These are phyloP conservation scores for Hanseniaspora uvarum DNA, from an alignment of 1,139 yeast genomes.

Conservation along the genomic window DNA sequence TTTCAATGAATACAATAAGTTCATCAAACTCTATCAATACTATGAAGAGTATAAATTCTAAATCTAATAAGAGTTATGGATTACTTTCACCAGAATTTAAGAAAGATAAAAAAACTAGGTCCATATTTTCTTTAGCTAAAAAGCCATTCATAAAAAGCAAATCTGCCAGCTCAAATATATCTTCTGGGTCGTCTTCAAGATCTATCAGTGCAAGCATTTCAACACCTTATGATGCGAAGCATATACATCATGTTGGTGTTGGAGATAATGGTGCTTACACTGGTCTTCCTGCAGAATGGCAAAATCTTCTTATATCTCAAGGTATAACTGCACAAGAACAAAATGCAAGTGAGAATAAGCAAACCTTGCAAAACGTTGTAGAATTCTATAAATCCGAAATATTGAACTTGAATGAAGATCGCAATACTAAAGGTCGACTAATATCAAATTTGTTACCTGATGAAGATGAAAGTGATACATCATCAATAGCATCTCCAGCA, in stretches of 20 bases:
- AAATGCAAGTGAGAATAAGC: conserved; percentile 61
- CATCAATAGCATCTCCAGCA: background rate
- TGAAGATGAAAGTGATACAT: background rate
- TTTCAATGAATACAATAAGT: background rate
- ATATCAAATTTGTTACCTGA: background rate
- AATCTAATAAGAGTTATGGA: conserved; percentile 4
- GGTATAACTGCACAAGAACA: conserved; percentile 82
- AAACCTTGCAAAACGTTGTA: conserved; percentile 87
- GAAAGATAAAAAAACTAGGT: conserved; percentile 24
- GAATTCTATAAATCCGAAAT: conserved; percentile 53
- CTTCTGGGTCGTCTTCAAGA: conserved; percentile 28
- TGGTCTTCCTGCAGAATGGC: conserved; percentile 92
- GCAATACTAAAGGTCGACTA: background rate
- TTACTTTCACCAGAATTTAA: conserved; percentile 21
- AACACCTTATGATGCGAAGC: conserved; percentile 82
- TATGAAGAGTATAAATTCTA: background rate
- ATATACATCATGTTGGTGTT: conserved; percentile 86
- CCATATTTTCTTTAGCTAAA: conserved; percentile 28
- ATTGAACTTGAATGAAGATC: background rate
- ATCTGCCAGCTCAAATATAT: conserved; percentile 40
- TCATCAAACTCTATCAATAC: background rate
- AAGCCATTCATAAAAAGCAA: conserved; percentile 44
- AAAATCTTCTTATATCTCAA: conserved; percentile 63
- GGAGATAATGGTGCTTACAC: conserved; percentile 76
- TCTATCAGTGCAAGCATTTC: conserved; percentile 47